A percentile compares a stretch with the other conserved stretches of the same genome.
Conservation (phyloP, 2,329 filamentous ascomycete genomes). For the Dactylonectria macrodidyma region DNA sequence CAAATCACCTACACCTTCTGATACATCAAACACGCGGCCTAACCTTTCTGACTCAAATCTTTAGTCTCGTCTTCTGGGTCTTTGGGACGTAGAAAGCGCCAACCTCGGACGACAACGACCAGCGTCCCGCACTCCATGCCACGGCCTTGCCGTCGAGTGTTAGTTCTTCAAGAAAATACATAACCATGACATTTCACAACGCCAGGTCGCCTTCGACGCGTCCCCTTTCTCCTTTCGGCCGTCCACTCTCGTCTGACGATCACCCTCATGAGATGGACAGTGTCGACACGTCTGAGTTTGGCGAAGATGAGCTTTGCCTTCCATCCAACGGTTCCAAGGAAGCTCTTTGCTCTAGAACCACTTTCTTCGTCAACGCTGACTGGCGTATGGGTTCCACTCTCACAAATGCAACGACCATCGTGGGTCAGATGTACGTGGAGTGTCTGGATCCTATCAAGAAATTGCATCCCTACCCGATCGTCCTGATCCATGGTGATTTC, state of each 20-base stretch:
- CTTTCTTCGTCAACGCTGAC: slow-evolving; percentile 47
- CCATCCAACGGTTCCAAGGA: slow-evolving; percentile 15
- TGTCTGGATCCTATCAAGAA: slow-evolving; percentile 41
- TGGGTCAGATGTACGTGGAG: slow-evolving; percentile 56
- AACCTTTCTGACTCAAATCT: background rate
- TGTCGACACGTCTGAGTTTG: slow-evolving; percentile 3
- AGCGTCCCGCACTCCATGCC: background rate
- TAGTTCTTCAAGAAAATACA: background rate
- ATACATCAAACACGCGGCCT: background rate
- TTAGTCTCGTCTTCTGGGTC: background rate
- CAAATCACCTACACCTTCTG: background rate
- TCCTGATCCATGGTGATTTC: slow-evolving; percentile 56
- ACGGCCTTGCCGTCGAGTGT: background rate
- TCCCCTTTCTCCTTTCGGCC: background rate
- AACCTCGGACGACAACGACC: background rate
- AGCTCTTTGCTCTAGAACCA: slow-evolving; percentile 35
- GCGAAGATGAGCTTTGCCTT: background rate
- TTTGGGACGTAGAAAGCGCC: background rate
- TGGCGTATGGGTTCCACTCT: slow-evolving; percentile 37
- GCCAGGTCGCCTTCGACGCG: background rate
- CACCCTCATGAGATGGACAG: background rate
- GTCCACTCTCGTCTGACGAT: background rate
- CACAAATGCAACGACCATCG: slow-evolving; percentile 34
- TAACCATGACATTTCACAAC: slow-evolving; percentile 4
- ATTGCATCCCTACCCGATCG: slow-evolving; percentile 43